Evolutionary conservation across 345 rosid species (phyloP).

Genomic region (Gossypium stocksii): DNA sequence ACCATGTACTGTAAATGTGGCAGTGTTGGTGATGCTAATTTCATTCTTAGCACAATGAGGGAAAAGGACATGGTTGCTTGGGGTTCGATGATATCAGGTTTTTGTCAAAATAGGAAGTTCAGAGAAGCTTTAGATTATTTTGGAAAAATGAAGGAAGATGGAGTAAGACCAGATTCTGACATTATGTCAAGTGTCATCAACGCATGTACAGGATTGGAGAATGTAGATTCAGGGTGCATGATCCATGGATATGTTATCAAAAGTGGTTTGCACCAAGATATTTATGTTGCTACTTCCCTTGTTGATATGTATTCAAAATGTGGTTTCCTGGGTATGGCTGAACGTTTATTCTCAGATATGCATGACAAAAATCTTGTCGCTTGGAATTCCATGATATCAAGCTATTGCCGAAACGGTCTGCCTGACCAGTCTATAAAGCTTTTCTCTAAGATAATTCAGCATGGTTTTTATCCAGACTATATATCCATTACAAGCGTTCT

Average conservation of each 20-base stretch:
- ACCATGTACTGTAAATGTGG: conserved; percentile 57
- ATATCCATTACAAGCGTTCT: conserved; percentile 67
- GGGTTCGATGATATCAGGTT: conserved; percentile 73
- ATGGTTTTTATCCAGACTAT: conserved; percentile 49
- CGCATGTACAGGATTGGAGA: conserved; percentile 54
- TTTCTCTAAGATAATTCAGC: conserved; percentile 36
- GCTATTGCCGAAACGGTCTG: conserved; percentile 54
- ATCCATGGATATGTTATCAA: conserved; percentile 53
- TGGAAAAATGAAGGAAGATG: conserved; percentile 40
- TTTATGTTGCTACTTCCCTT: conserved; percentile 61
- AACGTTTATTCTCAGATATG: conserved; percentile 46
- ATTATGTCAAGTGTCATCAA: conserved; percentile 51
- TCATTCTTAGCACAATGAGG: conserved; percentile 40
- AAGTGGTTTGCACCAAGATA: conserved; percentile 48
- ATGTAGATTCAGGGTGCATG: conserved; percentile 36
- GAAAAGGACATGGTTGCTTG: conserved; percentile 62
- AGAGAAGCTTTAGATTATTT: conserved; percentile 49
- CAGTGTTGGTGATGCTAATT: conserved; percentile 38
- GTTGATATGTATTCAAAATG: conserved; percentile 78
- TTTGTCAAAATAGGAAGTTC: conserved; percentile 52
- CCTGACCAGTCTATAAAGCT: conserved; percentile 53
- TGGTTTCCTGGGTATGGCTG: conserved; percentile 52
- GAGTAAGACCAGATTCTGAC: conserved; percentile 55
- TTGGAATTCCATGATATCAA: conserved; percentile 76
- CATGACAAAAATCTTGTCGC: conserved; percentile 49